Conservation (phyloP, 169 alveolate species). For the Plasmodium vinckei region DNA sequence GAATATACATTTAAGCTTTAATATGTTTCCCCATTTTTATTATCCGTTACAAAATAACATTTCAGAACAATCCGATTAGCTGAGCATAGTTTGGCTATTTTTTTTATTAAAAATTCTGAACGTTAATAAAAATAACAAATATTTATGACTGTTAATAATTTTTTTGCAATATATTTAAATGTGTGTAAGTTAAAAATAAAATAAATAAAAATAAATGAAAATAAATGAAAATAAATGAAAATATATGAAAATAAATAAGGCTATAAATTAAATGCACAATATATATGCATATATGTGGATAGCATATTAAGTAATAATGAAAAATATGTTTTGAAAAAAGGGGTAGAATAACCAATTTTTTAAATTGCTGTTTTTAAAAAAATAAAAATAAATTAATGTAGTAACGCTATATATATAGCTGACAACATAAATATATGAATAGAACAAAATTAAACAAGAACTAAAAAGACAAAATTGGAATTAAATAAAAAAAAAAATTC, state of each 20-base stretch:
- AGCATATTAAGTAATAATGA: too few species aligned
- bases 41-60: neutral
- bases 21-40: too few species aligned
- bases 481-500: neutral
- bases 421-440: neutral
- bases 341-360: neutral
- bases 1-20: too few species aligned
- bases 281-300: too few species aligned
- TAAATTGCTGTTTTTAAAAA: neutral
- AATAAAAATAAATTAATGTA: neutral
- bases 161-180: neutral
- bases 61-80: constrained; percentile 5
- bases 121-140: constrained; percentile 25
- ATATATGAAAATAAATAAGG: too few species aligned
- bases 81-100: neutral
- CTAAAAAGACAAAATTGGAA: neutral
- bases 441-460: neutral
- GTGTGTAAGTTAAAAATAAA: neutral
- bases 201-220: neutral
- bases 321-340: too few species aligned
- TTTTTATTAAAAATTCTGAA: constrained; percentile 21
- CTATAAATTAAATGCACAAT: too few species aligned
- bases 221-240: too few species aligned
- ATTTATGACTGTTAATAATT: constrained; percentile 13
- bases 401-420: neutral